Base-by-base conservation (phyloP, 2,329 filamentous ascomycete species). In the Talaromyces sp. region DNA sequence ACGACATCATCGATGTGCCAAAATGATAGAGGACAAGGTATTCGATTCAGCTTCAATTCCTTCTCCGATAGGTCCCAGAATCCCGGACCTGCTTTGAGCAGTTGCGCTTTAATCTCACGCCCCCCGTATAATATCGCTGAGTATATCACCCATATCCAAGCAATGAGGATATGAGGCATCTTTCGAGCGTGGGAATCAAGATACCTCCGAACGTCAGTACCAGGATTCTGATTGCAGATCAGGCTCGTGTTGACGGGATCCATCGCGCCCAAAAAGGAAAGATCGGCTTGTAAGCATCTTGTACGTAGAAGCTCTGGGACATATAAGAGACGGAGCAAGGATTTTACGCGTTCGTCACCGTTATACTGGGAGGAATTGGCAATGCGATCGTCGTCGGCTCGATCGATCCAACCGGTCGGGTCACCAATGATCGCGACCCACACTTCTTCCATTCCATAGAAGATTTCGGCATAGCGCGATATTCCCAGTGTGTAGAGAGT, bases 131-230 rank as follows among this genome's bases (percentile, higher is more conserved):
- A 29, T 6, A 58, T 46, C 19, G 55, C 52, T 1, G 52, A 55
- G 20, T 58, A 58, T 32, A 58, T n/a, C 13, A 58, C 53, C 55
- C 55, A 58, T 4, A 52, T 48, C 27, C 55, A 55, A 9, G 55
- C 52, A 8, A 58, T 44, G 2, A 58, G 49, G 7, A 50, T 39
- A 36, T 58, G 55, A 3, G 55, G 55, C 13, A 32, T 45, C 10
- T 16, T n/a, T 7, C 24, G 40, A 5, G 49, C 48, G 4, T 33
- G 41, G 3, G 48, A 37, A 20, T 35, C 36, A 5, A 57, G 29
- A 19, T 52, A 40, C 4, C 37, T 32, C 14, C 20, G 32, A 14
- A 57, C 37, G 27, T 49, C 33, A 5, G 13, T 16, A 14, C 42
- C 46, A 24, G 30, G 14, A 30, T 48, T 47, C 10, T 30, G 24